A percentile compares a stretch with the other conserved stretches of the same genome.
These are phyloP conservation scores for Corchorus olitorius DNA, from an alignment of 345 rosid genomes.

Conservation along the genomic window DNA sequence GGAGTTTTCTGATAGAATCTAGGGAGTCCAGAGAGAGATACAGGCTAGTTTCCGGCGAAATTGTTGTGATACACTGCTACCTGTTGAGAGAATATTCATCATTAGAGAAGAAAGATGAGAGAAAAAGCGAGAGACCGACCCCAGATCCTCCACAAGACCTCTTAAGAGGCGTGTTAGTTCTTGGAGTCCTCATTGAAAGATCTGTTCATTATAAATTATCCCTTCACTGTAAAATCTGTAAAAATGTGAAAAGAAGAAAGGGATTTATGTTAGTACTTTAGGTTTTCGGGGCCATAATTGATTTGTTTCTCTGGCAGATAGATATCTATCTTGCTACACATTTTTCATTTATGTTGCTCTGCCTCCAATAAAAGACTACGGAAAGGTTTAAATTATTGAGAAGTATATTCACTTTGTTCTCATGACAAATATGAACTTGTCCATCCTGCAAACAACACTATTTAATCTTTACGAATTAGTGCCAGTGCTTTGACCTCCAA, in stretches of 20 bases:
- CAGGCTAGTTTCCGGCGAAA: conserved; percentile 13
- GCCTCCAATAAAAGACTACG: neutral
- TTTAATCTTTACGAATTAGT: too few species aligned
- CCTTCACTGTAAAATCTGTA: neutral
- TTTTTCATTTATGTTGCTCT: neutral
- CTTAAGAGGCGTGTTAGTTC: conserved; percentile 3
- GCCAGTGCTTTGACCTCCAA: too few species aligned
- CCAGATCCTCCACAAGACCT: neutral
- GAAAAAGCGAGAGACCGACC: neutral
- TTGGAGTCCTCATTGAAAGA: neutral
- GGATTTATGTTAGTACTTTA: neutral
- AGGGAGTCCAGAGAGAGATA: conserved; percentile 8
- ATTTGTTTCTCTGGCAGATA: neutral
- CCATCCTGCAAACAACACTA: too few species aligned
- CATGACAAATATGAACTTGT: too few species aligned
- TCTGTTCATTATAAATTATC: neutral
- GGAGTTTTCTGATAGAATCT: conserved; percentile 64
- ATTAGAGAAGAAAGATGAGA: conserved; percentile 1
- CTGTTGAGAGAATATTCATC: neutral
- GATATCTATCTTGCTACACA: neutral
- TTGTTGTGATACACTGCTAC: neutral
- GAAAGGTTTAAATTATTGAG: neutral
- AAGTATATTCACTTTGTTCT: too few species aligned
- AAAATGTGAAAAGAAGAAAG: neutral
- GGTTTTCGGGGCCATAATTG: neutral